Conservation (phyloP, 192 early-diverging fungal species). For the Podila minutissima region DNA sequence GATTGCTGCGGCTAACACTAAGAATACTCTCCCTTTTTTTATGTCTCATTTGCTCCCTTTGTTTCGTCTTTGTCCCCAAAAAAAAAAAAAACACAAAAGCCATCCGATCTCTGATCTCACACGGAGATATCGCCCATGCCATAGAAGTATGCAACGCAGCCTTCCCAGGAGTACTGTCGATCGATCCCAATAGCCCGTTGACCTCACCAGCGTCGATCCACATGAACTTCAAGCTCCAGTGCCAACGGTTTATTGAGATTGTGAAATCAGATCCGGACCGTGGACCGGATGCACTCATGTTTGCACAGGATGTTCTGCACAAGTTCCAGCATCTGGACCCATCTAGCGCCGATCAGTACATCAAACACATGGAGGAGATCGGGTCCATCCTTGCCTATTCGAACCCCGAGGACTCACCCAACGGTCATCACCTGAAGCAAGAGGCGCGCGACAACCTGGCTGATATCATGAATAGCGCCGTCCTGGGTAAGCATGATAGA, state of each 20-base stretch:
- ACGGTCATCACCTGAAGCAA: slow-evolving; percentile 60
- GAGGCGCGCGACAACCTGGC: slow-evolving; percentile 68
- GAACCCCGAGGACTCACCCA: slow-evolving; percentile 66
- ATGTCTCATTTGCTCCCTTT: not conserved
- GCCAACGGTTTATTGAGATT: slow-evolving; percentile 73
- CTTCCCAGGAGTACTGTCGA: slow-evolving; percentile 49
- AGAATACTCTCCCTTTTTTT: not conserved
- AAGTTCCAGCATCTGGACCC: slow-evolving; percentile 49
- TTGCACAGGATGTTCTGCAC: slow-evolving; percentile 65
- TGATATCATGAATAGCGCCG: slow-evolving; percentile 67
- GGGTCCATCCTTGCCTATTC: slow-evolving; percentile 68
- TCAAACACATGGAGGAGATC: slow-evolving; percentile 58
- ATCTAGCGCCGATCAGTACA: slow-evolving; percentile 49
- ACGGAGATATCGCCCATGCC: slow-evolving; percentile 51
- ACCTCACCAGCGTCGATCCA: slow-evolving; percentile 56
- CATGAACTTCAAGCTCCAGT: slow-evolving; percentile 68
- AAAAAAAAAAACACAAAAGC: slow-evolving; percentile 12
- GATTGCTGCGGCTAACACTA: not conserved
- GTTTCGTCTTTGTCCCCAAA: slow-evolving; percentile 3
- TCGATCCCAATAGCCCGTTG: slow-evolving; percentile 33
- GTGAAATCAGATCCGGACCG: slow-evolving; percentile 48
- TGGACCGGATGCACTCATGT: slow-evolving; percentile 64
- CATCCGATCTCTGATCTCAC: slow-evolving; percentile 59
- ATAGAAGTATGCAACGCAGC: slow-evolving; percentile 46
- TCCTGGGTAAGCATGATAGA: slow-evolving; percentile 60